Base-by-base conservation (phyloP, 140 eudicot genomes). In the Cichorium intybus region DNA sequence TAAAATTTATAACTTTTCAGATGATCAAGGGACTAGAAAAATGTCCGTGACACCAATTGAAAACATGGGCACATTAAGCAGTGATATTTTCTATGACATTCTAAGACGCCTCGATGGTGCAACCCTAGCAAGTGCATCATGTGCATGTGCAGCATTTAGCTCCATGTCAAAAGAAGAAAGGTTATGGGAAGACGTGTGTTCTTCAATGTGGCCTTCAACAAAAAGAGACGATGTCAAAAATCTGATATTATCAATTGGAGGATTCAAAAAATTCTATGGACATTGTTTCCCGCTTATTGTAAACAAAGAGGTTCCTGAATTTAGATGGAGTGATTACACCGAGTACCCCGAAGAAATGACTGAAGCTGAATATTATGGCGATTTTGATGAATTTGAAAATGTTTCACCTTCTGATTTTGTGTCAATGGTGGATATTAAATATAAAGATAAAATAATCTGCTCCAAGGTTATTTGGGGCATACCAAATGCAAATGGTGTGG, bases 251-350 rank as follows among this genome's bases (percentile, higher is more conserved):
- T 84, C 85, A 39, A 65, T 85, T 1, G 99, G 99, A 15, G 99
- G 99, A 1, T 88, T 83, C 70, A 88, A 90, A 76, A 93, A 84
- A 47, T 93, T 88, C 47, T 93, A 93, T 21, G 93, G 97, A 3
- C 86, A 83, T 61, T 93, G 97, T 68, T 93, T 88, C 72, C 99
- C 99, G 16, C 93, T 93, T 62, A 84, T 88, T 64, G 97, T 93
- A 56, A 81, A 83, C 79, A 92, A 81, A 45, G 82, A 85, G 63
- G 93, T 88, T 50, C 87, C 96, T 0, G 80, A 85, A 18, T 73
- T 77, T 59, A 71, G 68, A 54, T 79, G 68, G 78, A 77, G 79
- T 29, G 86, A 77, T 39, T 77, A 79, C 69, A 64, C 68, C 0
- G 93, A 85, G 54, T 83, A 83, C 69, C 77, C 83, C 28, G 95